phyloP scores from a whole-genome alignment of 2,329 filamentous ascomycete species.

The Cercospora sesami region DNA sequence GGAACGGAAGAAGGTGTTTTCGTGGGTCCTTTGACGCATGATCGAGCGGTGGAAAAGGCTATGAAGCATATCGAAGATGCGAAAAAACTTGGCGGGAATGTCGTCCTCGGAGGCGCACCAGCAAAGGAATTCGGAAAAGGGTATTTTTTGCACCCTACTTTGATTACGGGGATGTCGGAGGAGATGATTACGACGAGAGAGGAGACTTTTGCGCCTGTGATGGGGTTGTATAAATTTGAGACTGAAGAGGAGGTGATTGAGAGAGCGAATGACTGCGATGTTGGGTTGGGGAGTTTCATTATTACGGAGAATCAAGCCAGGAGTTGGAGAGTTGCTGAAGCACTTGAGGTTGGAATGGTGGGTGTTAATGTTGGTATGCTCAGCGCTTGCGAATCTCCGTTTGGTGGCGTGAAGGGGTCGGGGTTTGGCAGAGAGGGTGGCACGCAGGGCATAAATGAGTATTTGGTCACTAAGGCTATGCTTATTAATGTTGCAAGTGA shows the following conservation, averaged over 20 bases:
- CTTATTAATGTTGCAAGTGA: constrained; percentile 16
- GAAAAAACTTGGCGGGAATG: constrained; percentile 70
- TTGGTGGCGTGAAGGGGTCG: constrained; percentile 49
- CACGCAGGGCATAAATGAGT: constrained; percentile 64
- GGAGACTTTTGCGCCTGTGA: constrained; percentile 95
- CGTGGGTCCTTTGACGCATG: constrained; percentile 76
- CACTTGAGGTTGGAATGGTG: constrained; percentile 81
- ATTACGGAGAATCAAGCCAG: constrained; percentile 66
- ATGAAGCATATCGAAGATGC: constrained; percentile 79
- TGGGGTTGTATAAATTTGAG: constrained; percentile 83
- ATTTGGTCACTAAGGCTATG: constrained; percentile 16
- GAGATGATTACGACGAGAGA: constrained; percentile 83
- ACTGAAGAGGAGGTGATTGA: constrained; percentile 85
- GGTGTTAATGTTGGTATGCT: constrained; percentile 59
- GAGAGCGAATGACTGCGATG: constrained; percentile 77
- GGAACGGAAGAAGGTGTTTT: constrained; percentile 22
- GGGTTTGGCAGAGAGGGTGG: constrained; percentile 56
- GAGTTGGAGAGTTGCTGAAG: constrained; percentile 62
- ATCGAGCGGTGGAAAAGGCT: constrained; percentile 76
- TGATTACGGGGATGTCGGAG: constrained; percentile 79
- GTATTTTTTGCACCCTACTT: constrained; percentile 89
- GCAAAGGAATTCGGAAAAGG: constrained; percentile 20
- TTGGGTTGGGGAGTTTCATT: constrained; percentile 93
- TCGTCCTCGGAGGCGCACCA: constrained; percentile 66
- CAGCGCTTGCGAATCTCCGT: constrained; percentile 25